A percentile compares a stretch with the other conserved stretches of the same genome.
These are phyloP conservation scores for Micractinium conductrix DNA, from an alignment of 139 green algal species.

Conservation along the genomic window DNA sequence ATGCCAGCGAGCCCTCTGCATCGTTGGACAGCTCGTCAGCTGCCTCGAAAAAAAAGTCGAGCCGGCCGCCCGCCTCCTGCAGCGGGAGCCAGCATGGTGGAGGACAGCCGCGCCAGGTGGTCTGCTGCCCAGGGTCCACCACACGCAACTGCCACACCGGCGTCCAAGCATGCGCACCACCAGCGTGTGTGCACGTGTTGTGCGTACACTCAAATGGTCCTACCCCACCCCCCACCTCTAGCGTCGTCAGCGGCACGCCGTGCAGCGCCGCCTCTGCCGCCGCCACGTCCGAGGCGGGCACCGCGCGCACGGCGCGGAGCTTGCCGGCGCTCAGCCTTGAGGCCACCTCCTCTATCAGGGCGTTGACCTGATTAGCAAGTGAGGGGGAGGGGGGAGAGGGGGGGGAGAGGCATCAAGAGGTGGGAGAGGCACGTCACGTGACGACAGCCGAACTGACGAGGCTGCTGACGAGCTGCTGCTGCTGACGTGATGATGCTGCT, in stretches of 20 bases:
- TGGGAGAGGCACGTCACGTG: too few species aligned
- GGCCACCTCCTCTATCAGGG: conserved; percentile 29
- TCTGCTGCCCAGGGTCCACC: background rate
- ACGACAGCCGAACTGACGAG: too few species aligned
- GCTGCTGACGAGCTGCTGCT: too few species aligned
- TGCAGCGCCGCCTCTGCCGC: conserved; percentile 53
- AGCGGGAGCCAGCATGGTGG: background rate
- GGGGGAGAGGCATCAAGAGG: too few species aligned
- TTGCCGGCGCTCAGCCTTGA: background rate
- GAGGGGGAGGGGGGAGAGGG: background rate
- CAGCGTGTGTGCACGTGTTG: too few species aligned
- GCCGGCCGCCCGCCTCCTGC: background rate
- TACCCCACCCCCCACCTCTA: background rate
- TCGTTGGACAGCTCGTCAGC: conserved; percentile 31
- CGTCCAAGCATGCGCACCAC: too few species aligned
- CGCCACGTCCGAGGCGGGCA: conserved; percentile 45
- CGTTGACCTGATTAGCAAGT: conserved; percentile 5
- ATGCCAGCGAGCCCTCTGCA: conserved; percentile 6
- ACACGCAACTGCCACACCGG: too few species aligned
- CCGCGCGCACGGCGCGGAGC: conserved; percentile 40
- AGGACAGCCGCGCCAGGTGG: background rate
- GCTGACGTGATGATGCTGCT: too few species aligned
- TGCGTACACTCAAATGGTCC: background rate
- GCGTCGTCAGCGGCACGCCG: conserved; percentile 43
- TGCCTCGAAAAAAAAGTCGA: conserved; percentile 40